phyloP scores from a whole-genome alignment of 257 asterid genomes.

The Buddleja alternifolia region DNA sequence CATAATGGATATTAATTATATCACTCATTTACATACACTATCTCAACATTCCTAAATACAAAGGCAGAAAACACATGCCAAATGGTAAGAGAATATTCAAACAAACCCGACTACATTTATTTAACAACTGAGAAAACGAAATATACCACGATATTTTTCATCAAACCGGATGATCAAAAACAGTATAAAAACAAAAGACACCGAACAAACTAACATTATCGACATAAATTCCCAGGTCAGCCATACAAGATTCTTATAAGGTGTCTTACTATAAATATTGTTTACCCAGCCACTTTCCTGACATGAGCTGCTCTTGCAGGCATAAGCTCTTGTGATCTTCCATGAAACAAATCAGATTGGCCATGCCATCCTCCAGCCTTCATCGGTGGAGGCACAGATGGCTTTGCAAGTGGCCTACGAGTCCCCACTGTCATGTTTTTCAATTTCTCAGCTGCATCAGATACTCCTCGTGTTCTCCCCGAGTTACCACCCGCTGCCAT shows the following conservation, averaged over 20 bases:
- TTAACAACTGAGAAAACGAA: neutral
- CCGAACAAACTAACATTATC: neutral
- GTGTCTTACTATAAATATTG: neutral
- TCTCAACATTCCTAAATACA: too few species aligned
- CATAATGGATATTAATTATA: too few species aligned
- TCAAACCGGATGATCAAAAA: neutral
- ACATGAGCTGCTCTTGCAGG: conserved; percentile 60
- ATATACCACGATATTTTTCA: neutral
- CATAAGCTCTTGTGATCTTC: conserved; percentile 61
- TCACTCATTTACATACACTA: too few species aligned
- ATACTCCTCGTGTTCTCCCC: conserved; percentile 44
- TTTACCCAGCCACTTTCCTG: conserved; percentile 86
- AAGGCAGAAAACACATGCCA: too few species aligned
- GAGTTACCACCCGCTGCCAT: conserved; percentile 43
- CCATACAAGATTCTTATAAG: neutral
- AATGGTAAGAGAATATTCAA: too few species aligned
- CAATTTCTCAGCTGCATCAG: conserved; percentile 62
- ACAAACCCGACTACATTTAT: neutral
- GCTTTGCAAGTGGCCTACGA: conserved; percentile 50
- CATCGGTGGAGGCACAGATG: conserved; percentile 65
- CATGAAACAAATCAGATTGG: conserved; percentile 50
- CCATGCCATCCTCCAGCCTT: conserved; percentile 97
- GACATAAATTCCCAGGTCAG: neutral
- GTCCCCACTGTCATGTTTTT: conserved; percentile 57
- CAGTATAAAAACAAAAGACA: neutral